phyloP scores from a whole-genome alignment of 352 stramenopile genomes.

The Globisporangium nodosum region DNA sequence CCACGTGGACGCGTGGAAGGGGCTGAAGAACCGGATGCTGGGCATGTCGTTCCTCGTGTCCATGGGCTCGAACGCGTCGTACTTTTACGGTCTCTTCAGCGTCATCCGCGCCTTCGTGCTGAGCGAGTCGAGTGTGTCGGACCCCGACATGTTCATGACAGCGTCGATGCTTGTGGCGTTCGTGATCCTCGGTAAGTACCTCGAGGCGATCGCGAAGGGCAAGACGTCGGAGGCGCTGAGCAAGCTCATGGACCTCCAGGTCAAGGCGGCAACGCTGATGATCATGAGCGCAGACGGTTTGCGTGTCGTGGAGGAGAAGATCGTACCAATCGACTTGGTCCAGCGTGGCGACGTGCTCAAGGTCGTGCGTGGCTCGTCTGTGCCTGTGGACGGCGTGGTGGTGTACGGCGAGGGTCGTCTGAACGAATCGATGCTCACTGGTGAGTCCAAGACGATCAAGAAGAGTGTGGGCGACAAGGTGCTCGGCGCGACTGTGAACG shows the following conservation, averaged over 20 bases:
- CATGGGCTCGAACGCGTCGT: constrained; percentile 94
- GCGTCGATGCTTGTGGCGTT: constrained; percentile 98
- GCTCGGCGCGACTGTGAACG: constrained; percentile 91
- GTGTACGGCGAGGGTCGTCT: constrained; percentile 87
- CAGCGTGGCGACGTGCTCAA: constrained; percentile 92
- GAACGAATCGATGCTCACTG: constrained; percentile 95
- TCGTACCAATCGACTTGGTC: constrained; percentile 84
- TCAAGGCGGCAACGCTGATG: constrained; percentile 93
- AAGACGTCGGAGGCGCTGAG: constrained; percentile 94
- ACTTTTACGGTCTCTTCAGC: constrained; percentile 93
- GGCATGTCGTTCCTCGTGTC: constrained; percentile 98
- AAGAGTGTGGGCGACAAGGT: constrained; percentile 87
- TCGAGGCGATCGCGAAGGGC: constrained; percentile 92
- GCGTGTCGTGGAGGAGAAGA: constrained; percentile 60
- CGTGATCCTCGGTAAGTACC: constrained; percentile 97
- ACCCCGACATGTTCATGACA: constrained; percentile 96
- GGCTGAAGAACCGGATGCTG: constrained; percentile 82
- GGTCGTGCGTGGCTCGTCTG: constrained; percentile 87
- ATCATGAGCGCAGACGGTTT: constrained; percentile 57
- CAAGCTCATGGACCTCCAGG: constrained; percentile 94
- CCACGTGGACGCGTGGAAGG: constrained; percentile 92
- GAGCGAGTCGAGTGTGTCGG: constrained; percentile 59
- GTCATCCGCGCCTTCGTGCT: constrained; percentile 68
- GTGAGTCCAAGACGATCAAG: constrained; percentile 92
- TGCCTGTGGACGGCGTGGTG: constrained; percentile 92